phyloP scores from a whole-genome alignment of 2,329 filamentous ascomycete species.

The Cordyceps pruinosa region DNA sequence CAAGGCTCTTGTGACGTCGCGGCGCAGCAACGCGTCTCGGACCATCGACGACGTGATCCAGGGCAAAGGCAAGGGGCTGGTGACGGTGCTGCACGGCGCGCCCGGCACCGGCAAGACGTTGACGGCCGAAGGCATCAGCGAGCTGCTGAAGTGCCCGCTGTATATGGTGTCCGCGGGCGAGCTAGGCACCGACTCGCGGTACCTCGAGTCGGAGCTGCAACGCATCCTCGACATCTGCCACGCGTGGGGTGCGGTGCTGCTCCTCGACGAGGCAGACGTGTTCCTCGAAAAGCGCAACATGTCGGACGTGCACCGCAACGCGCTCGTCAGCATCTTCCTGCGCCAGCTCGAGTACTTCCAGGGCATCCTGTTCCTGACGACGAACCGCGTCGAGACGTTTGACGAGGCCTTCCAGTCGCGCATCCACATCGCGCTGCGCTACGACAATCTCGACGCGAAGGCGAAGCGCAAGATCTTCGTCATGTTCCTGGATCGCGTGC shows the following conservation, averaged over 20 bases:
- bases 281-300: constrained; percentile 78
- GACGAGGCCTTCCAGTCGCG: constrained; percentile 86
- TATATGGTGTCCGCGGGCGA: constrained; percentile 81
- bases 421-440: constrained; percentile 78
- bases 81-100: constrained; percentile 73
- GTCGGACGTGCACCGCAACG: constrained; percentile 78
- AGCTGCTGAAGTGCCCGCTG: constrained; percentile 71
- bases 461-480: constrained; percentile 77
- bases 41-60: constrained; percentile 78
- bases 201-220: constrained; percentile 69
- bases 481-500: constrained; percentile 72
- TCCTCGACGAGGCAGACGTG: constrained; percentile 80
- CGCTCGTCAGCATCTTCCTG: constrained; percentile 80
- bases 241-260: constrained; percentile 75
- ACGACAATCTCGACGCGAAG: constrained; percentile 64
- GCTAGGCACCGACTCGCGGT: constrained; percentile 68
- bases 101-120: constrained; percentile 86
- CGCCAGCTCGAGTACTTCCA: constrained; percentile 86
- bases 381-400: constrained; percentile 81
- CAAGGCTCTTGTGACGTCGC: constrained; percentile 69
- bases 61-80: constrained; percentile 81
- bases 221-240: constrained; percentile 82
- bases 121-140: constrained; percentile 79
- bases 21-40: constrained; percentile 73
- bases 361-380: constrained; percentile 83